These are phyloP conservation scores for Fragaria vesca DNA, from an alignment of 306 rosid species.

Conservation along the genomic window DNA sequence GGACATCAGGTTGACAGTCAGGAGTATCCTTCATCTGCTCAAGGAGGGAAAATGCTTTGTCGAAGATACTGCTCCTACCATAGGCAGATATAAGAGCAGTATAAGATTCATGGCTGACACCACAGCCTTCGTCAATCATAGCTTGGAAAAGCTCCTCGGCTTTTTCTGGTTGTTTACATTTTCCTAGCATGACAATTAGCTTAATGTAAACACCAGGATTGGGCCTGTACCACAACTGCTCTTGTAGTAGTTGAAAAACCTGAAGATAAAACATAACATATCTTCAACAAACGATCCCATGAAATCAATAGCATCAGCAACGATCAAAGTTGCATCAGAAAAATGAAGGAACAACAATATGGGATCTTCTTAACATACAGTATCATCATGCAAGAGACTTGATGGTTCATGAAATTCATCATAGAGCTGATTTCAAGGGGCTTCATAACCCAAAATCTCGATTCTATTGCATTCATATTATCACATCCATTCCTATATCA, in stretches of 20 bases:
- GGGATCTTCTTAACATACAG: background rate
- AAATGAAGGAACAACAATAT: background rate
- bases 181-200: conserved; percentile 93
- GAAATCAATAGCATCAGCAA: background rate
- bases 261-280: conserved; percentile 33
- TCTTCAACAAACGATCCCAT: background rate
- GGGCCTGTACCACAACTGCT: conserved; percentile 91
- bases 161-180: conserved; percentile 87
- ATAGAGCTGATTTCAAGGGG: background rate
- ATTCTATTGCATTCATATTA: background rate
- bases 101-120: conserved; percentile 60
- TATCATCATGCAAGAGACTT: background rate
- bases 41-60: conserved; percentile 73
- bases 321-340: background rate
- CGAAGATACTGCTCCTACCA: conserved; percentile 79
- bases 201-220: conserved; percentile 67
- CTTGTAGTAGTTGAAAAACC: conserved; percentile 78
- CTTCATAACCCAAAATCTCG: background rate
- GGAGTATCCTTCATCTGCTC: conserved; percentile 71
- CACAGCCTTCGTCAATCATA: conserved; percentile 88
- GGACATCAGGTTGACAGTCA: conserved; percentile 81
- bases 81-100: conserved; percentile 92
- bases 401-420: too few species aligned
- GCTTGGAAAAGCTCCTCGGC: conserved; percentile 70
- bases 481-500: background rate